Base-by-base conservation (phyloP, 805 yeast species). In the Metschnikowia noctiluminum region DNA sequence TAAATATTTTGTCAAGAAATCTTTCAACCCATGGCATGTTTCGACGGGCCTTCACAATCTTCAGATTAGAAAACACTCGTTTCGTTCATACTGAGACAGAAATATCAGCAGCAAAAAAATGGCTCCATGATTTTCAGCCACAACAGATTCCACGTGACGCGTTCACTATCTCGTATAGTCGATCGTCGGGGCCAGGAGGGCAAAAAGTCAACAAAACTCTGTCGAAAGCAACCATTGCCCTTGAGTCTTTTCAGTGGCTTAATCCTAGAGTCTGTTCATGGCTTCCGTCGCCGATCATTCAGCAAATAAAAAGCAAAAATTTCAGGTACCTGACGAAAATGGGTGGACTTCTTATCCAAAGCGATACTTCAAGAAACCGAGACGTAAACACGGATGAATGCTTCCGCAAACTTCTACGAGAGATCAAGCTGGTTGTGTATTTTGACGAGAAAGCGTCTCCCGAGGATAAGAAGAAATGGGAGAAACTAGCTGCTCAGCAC, bases 171-270 rank as follows among this genome's bases (percentile, higher is more conserved):
- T 53, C 72, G 4, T 84, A 66, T 59, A 70, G 81, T 45, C 64
- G 91, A 49, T 78, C 94, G 0, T 80, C 90, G 32, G 96, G 96
- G 0, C 89, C 96, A 0, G 96, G 96, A 1, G 96, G 96, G 0
- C 96, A 88, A 57, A 85, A 89, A 59, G 95, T 89, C 10, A 88
- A 88, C 63, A 88, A 88, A 57, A 74, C 83, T 9, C 76, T 77
- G 30, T 76, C 87, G 1, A 84, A 87, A 58, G 88, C 90, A 7
- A 82, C 88, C 0, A 61, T 88, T 15, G 68, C 78, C 6, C 57
- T 84, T 48, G 64, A 62, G 7, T 63, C 71, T 0, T 64, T 64
- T 6, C 62, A 70, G 34, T 76, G 88, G 77, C 63, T 73, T 2
- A 53, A 59, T 1, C 76, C 77, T 1, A 59, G 58, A 37, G 56